Evolutionary conservation across 257 asterid species (phyloP), one percentile per base, ranked within the genome.

Genomic region (Cinchona pubescens): DNA sequence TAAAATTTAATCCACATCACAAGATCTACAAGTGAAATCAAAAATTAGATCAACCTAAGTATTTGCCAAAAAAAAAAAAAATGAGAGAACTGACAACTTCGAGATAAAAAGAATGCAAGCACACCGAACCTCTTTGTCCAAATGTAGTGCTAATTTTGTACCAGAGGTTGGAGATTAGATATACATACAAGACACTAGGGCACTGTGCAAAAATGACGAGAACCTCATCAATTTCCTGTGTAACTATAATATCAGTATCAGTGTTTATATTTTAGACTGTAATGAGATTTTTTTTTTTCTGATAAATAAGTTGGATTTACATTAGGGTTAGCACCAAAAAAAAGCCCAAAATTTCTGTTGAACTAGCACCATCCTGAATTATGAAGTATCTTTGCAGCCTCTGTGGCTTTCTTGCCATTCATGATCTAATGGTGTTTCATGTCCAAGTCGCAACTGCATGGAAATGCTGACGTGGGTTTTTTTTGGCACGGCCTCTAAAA

Each of bases 371-470:
- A 16, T 27, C 25, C 38, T 13, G 21, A 29, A 60, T 30, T 29
- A 60, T 0, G 14, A 23, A 5, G 29, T 21, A 8, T 21, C 14
- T 29, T 15, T 0, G 7, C 61, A 6, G 37, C 55, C 59, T 25
- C 73, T 32, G n/a, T 45, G 63, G 46, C 45, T 35, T 63, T 74
- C 83, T 40, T 15, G 62, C 78, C 60, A 49, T 63, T 87, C 77
- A 69, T 75, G 81, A 30, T 69, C 3, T 77, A 80, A 59, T n/a
- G 92, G 92, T 82, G 85, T 83, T 5, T 87, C 81, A 16, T 73
- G 82, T 23, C 94, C 92, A 2, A 94, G 96, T 69, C 89, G 89
- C 37, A 94, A 90, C 76, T 85, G 94, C 80, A 92, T 78, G 66
- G 94, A 88, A 60, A 87, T 91, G 6, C 86, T 90, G 40, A 43